Evolutionary conservation across 2,329 filamentous ascomycete species (phyloP).

Genomic region (Aschersonia sp.): DNA sequence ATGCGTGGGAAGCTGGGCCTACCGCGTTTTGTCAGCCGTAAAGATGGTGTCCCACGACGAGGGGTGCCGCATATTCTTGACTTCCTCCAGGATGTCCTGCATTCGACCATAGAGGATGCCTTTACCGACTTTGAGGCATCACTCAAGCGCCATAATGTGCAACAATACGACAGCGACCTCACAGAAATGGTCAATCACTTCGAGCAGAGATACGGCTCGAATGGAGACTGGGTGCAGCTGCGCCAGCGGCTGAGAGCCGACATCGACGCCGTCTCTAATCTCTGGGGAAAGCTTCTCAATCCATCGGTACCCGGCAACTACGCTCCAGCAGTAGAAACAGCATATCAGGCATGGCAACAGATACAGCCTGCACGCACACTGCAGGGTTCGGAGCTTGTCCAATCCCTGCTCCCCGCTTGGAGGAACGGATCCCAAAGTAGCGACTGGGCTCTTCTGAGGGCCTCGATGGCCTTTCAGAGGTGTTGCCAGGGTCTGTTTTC

Average conservation of each 20-base stretch:
- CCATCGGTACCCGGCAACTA: conserved; percentile 6
- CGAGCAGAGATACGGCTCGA: conserved; percentile 13
- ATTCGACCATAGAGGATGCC: conserved; percentile 22
- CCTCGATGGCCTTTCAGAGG: conserved; percentile 29
- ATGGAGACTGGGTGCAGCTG: conserved; percentile 15
- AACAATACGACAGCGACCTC: conserved; percentile 6
- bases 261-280: conserved; percentile 12
- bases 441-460: conserved; percentile 34
- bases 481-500: conserved; percentile 8
- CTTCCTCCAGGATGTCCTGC: conserved; percentile 38
- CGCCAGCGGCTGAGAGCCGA: conserved; percentile 18
- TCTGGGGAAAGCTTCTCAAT: conserved; percentile 17
- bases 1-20: conserved; percentile 14
- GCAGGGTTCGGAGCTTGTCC: conserved; percentile 11
- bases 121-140: conserved; percentile 17
- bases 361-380: conserved; percentile 21
- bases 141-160: conserved; percentile 2
- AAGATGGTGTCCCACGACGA: conserved; percentile 12
- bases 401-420: conserved; percentile 13
- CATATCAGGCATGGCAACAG: conserved; percentile 26
- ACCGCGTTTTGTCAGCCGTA: conserved; percentile 10
- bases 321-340: conserved; percentile 14
- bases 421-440: conserved; percentile 13
- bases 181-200: conserved; percentile 15
- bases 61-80: conserved; percentile 42